These are phyloP conservation scores for Babjeviella inositovora DNA, from an alignment of 805 yeast genomes.

Conservation along the genomic window DNA sequence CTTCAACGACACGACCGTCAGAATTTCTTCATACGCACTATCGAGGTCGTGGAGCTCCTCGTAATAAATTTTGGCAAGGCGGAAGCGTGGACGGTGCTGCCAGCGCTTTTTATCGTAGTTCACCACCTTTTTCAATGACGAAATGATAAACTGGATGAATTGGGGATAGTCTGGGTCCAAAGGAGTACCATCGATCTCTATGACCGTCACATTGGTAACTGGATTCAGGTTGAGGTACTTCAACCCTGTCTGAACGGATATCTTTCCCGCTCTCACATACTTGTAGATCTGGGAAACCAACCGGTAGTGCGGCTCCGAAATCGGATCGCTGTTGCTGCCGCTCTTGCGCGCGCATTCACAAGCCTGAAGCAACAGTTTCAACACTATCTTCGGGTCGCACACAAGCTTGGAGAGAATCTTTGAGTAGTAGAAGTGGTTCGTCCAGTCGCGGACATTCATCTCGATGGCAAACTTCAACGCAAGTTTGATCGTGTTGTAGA, in stretches of 20 bases:
- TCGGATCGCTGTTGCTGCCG: constrained; percentile 28
- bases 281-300: constrained; percentile 45
- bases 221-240: constrained; percentile 19
- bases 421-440: constrained; percentile 34
- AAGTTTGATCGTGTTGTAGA: constrained; percentile 21
- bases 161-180: constrained; percentile 5
- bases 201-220: constrained; percentile 5
- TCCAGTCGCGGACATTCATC: constrained; percentile 39
- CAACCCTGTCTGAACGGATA: constrained; percentile 21
- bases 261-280: constrained; percentile 17
- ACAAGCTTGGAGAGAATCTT: constrained; percentile 40
- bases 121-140: constrained; percentile 27
- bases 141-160: constrained; percentile 23
- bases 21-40: constrained; percentile 51
- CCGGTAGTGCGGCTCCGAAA: constrained; percentile 69
- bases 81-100: constrained; percentile 77
- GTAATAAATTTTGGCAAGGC: constrained; percentile 46
- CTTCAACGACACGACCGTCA: constrained; percentile 44
- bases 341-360: constrained; percentile 21
- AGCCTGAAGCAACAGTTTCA: constrained; percentile 25
- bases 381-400: constrained; percentile 11
- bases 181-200: constrained; percentile 4
- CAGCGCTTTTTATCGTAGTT: constrained; percentile 66
- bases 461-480: constrained; percentile 30
- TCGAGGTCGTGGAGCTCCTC: constrained; percentile 34